Base-by-base conservation (phyloP, 805 yeast species). In the Sporopachydermia quercuum region DNA sequence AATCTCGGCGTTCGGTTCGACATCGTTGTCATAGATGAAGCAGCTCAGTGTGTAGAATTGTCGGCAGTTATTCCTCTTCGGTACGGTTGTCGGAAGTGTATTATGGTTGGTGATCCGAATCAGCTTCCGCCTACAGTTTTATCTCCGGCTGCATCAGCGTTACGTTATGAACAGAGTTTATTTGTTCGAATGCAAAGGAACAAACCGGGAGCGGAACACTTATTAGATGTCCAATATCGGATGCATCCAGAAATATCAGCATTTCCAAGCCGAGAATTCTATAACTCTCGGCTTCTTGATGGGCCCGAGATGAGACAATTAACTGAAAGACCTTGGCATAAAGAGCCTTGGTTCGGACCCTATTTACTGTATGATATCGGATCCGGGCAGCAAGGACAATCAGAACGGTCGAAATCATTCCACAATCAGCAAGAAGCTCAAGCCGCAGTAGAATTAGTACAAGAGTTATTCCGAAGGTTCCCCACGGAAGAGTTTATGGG, bases 71-170 rank as follows among this genome's bases (percentile, higher is more conserved):
- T 89, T 49, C 98, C 98, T 0, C 63, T 91, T 47, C 66, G 94
- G 51, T 91, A 87, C 55, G 97, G 97, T 1, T 82, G 93, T 50
- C 76, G 70, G 43, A 74, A 76, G 41, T 89, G 97, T 61, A 79
- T 91, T 38, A 81, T 91, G 94, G 98, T 91, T 37, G 98, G 98
- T 56, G 98, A 91, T 62, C 97, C 97, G 2, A 87, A 91, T 55
- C 98, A 91, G 61, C 68, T 91, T 45, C 98, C 98, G 0, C 98
- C 98, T 0, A 89, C 98, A 0, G 97, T 89, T 6, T 60, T 91
- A 15, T 89, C 96, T 0, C 86, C 81, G 49, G 78, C 75, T 11
- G 97, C 98, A 1, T 78, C 93, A 1, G 64, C 72, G 3, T 71
- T 66, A 49, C 73, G 74, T 35, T 91, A 91, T 53, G 95, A 89